A percentile compares a stretch with the other conserved stretches of the same genome.
Conservation (phyloP, 2,329 filamentous ascomycete genomes). For the Fusarium ambrosium region DNA sequence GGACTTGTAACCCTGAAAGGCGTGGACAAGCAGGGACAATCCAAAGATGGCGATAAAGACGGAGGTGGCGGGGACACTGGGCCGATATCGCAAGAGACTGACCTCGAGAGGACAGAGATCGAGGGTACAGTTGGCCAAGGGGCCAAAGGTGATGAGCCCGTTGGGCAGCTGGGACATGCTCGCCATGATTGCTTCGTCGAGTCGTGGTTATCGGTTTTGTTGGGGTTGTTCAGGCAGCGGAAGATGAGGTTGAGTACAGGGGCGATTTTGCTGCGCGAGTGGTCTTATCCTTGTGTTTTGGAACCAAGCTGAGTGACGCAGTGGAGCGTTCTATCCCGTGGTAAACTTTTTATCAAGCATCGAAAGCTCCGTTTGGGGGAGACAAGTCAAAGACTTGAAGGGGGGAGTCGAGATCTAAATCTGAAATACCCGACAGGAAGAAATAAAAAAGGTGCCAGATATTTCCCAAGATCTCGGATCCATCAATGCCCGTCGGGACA, state of each 20-base stretch:
- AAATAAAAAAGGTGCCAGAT: neutral
- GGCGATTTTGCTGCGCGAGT: neutral
- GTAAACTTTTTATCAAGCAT: neutral
- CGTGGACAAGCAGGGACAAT: conserved; percentile 31
- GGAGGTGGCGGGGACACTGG: conserved; percentile 37
- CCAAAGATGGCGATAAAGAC: conserved; percentile 41
- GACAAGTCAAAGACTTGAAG: neutral
- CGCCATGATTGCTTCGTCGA: conserved; percentile 7
- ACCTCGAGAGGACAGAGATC: conserved; percentile 42
- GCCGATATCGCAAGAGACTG: conserved; percentile 42
- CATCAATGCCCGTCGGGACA: neutral
- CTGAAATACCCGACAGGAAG: neutral
- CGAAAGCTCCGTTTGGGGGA: neutral
- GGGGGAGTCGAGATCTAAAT: neutral
- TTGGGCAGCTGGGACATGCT: conserved; percentile 31
- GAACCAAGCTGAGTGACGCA: neutral
- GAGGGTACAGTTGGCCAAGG: conserved; percentile 44
- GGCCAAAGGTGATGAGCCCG: conserved; percentile 43
- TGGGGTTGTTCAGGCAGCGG: neutral
- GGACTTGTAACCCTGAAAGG: conserved; percentile 37
- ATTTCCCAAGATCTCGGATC: conserved; percentile 6
- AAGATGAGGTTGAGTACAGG: neutral
- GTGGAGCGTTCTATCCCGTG: neutral
- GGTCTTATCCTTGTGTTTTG: neutral
- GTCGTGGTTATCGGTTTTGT: neutral